Percentiles rank a stretch among this genome's conserved stretches.
These are phyloP conservation scores for Wallemia ichthyophaga DNA, from an alignment of 1,284 basidiomycete species.

Conservation along the genomic window DNA sequence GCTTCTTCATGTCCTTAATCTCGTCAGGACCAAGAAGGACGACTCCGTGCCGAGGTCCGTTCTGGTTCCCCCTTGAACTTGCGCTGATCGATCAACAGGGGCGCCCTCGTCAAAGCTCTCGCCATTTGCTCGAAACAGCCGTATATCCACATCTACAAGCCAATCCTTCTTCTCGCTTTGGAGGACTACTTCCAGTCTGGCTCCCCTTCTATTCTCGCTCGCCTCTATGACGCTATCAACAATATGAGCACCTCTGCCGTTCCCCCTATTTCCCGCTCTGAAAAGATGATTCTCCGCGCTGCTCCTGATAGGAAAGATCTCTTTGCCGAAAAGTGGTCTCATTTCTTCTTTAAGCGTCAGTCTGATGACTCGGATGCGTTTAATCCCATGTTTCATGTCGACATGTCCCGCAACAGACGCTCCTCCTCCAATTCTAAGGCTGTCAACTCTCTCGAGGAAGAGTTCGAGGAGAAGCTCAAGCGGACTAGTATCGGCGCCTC, in stretches of 20 bases:
- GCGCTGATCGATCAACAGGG: conserved; percentile 22
- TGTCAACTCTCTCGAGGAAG: not conserved
- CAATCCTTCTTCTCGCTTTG: conserved; percentile 67
- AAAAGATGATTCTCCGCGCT: conserved; percentile 63
- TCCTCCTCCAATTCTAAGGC: not conserved
- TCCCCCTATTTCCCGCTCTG: conserved; percentile 42
- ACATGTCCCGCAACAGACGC: not conserved
- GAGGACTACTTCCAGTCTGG: conserved; percentile 80
- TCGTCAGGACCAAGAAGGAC: conserved; percentile 87
- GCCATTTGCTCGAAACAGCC: conserved; percentile 85
- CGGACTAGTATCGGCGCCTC: not conserved
- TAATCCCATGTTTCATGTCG: not conserved
- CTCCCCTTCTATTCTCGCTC: conserved; percentile 54
- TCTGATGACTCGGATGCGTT: not conserved
- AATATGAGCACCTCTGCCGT: conserved; percentile 56
- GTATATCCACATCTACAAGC: conserved; percentile 95
- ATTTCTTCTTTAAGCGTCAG: conserved; percentile 1
- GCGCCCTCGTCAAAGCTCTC: conserved; percentile 80
- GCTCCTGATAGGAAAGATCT: conserved; percentile 60
- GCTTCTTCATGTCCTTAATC: conserved; percentile 65
- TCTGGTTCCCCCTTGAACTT: conserved; percentile 3
- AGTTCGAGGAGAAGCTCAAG: conserved; percentile 18
- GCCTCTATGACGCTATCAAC: conserved; percentile 76
- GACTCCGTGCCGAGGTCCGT: conserved; percentile 42
- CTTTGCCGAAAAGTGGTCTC: conserved; percentile 34